phyloP scores from a whole-genome alignment of 1,284 basidiomycete genomes.

The Ceratobasidium sp. region DNA sequence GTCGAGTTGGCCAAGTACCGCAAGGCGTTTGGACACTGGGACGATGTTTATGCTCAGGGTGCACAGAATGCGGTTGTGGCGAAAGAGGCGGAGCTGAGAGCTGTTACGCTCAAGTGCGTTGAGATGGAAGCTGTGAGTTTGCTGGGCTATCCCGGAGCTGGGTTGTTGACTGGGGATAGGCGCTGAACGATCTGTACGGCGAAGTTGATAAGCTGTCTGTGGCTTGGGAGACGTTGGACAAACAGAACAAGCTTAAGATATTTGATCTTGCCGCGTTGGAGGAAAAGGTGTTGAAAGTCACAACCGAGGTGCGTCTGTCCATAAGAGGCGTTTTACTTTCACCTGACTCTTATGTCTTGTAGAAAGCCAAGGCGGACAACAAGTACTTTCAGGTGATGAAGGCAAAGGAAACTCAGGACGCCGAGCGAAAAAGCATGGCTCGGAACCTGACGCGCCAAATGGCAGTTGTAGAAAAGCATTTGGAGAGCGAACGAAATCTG shows the following conservation, averaged over 20 bases:
- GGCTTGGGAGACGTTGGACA: conserved; percentile 89
- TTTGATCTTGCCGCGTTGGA: conserved; percentile 83
- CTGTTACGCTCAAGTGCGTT: conserved; percentile 54
- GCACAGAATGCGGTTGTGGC: conserved; percentile 39
- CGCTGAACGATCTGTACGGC: conserved; percentile 80
- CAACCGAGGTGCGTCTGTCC: conserved; percentile 66
- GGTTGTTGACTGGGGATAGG: conserved; percentile 56
- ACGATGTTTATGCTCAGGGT: conserved; percentile 12
- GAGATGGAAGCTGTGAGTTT: conserved; percentile 59
- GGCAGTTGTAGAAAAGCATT: conserved; percentile 74
- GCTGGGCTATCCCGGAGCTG: neutral
- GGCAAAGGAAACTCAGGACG: conserved; percentile 84
- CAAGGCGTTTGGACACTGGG: conserved; percentile 34
- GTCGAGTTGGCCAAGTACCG: conserved; percentile 36
- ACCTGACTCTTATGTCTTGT: neutral
- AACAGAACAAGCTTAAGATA: conserved; percentile 84
- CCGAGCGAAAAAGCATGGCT: conserved; percentile 75
- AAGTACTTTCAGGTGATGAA: conserved; percentile 94
- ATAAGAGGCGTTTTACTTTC: conserved; percentile 24
- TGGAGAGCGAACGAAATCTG: conserved; percentile 53
- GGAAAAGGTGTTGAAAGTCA: conserved; percentile 72
- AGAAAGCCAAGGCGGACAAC: conserved; percentile 94
- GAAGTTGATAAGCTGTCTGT: conserved; percentile 89
- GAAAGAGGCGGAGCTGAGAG: conserved; percentile 46
- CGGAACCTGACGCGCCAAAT: conserved; percentile 81